Evolutionary conservation across 331 rosid genomes (phyloP), one percentile per base, ranked within the genome.

Genomic region (Cydonia oblonga): DNA sequence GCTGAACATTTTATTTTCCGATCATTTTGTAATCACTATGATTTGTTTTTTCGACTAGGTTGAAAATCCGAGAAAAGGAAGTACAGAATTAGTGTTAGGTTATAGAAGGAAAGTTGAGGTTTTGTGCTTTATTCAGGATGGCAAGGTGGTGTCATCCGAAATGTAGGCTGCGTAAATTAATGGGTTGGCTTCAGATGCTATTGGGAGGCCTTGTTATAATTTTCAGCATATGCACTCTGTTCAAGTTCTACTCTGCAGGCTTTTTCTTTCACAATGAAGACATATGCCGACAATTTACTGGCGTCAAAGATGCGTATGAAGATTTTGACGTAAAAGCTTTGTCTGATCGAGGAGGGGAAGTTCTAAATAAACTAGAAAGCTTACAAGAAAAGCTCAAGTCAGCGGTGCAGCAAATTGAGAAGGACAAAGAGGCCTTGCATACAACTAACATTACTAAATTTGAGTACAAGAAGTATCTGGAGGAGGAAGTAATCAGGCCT

Each of bases 331-430:
- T 79, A 54, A 80, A 78, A 71, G 86, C 91, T 20, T 61, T 90
- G 15, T 81, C 89, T 4, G 86, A 80, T 26, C 81, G 92, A 72
- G 79, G 86, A 9, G 81, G 65, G 58, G 88, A 93, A 83, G 98
- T 93, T 8, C 69, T 91, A 15, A 76, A 75, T 15, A 82, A 46
- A 78, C 65, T 91, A 74, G 90, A 93, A 73, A 29, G 58, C 56
- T 83, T 93, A 69, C 92, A 93, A 66, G 82, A 64, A 20, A 93
- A 88, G 86, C 96, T 93, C 12, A 89, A 91, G 77, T 74, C 74
- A 12, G 73, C 83, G 1, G 75, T 83, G 9, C 80, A 84, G 70
- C 79, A 81, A 58, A 80, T 93, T 90, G 91, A 83, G 80, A 91
- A 80, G 80, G 79, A 74, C 74, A 90, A 82, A 4, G 84, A 62